Base-by-base conservation (phyloP, 2,329 filamentous ascomycete genomes). In the Colletotrichum limetticola region DNA sequence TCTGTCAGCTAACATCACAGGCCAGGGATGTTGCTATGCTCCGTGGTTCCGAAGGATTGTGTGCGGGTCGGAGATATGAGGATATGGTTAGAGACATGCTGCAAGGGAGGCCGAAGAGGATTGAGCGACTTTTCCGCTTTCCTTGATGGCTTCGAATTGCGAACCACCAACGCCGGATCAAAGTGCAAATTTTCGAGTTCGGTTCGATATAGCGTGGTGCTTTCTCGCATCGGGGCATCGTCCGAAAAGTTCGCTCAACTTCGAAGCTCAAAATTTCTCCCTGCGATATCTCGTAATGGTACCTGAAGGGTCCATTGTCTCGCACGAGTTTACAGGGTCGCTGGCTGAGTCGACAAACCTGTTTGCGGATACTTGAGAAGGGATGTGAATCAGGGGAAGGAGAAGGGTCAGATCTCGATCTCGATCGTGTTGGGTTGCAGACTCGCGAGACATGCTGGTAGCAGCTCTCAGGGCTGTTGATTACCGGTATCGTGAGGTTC, bases 1-100 rank as follows among this genome's bases (percentile, higher is more conserved):
- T 42, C 32, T 69, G 37, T 64, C 59, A 60, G 66, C 66, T 72
- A n/a, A 49, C 57, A 42, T 69, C 56, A 65, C 60, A 49, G 30
- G 66, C 60, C 37, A 72, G 70, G 60, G 66, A 70, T 59, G 26
- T 8, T 12, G 5, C 16, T 46, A 42, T 19, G 24, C 53, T 57
- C 66, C 60, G 46, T 56, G 26, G 26, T 42, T 57, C 66, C 60
- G 46, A 56, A 26, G 26, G 30, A 8, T 56, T 56, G 24, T 26
- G 55, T 55, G 46, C 19, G 53, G 37, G 57, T 55, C 46, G 53
- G 30, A 70, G 4, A 64, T 62, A 55, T 70, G 42, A 57, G 66
- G 32, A 28, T 28, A 26, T 57, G 55, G 35, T 58, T 22, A 53
- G 37, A 56, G 32, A 32, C 32, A 52, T 37, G n/a, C 69, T 72